phyloP scores from a whole-genome alignment of 2,329 filamentous ascomycete genomes.

The Phialophora expanda region DNA sequence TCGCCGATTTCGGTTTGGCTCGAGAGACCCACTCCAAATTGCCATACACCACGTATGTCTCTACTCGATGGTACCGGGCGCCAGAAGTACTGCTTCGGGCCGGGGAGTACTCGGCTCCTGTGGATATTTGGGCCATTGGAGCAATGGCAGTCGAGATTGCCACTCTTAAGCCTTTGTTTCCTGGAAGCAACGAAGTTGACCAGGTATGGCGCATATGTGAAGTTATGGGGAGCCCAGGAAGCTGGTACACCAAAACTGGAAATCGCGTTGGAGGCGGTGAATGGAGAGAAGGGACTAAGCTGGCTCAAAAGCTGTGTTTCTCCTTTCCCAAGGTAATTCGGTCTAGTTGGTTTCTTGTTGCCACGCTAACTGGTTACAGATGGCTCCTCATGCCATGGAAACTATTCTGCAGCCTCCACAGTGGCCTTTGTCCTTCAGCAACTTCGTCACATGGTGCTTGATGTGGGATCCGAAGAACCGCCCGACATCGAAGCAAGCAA shows the following conservation, averaged over 20 bases:
- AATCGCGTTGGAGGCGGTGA: conserved; percentile 89
- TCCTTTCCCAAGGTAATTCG: conserved; percentile 80
- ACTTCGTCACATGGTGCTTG: conserved; percentile 97
- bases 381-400: conserved; percentile 96
- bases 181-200: conserved; percentile 96
- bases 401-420: conserved; percentile 88
- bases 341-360: conserved; percentile 27
- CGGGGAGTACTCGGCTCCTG: conserved; percentile 94
- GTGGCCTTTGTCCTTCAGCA: conserved; percentile 84
- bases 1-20: conserved; percentile 97
- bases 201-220: conserved; percentile 99
- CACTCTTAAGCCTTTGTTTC: conserved; percentile 94
- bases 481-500: conserved; percentile 90
- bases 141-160: conserved; percentile 99
- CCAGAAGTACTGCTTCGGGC: conserved; percentile 92
- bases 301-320: conserved; percentile 95
- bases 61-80: conserved; percentile 92
- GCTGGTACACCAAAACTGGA: conserved; percentile 95
- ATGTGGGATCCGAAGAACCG: conserved; percentile 97
- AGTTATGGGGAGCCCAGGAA: conserved; percentile 98
- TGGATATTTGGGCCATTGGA: conserved; percentile 98
- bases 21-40: conserved; percentile 95
- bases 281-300: conserved; percentile 90
- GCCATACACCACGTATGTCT: conserved; percentile 98
- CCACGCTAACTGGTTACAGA: conserved; percentile 58